Percentiles rank a stretch among this genome's conserved stretches.
Evolutionary conservation across 2,329 filamentous ascomycete species (phyloP).

Genomic region (Bimuria novae-zelandiae): DNA sequence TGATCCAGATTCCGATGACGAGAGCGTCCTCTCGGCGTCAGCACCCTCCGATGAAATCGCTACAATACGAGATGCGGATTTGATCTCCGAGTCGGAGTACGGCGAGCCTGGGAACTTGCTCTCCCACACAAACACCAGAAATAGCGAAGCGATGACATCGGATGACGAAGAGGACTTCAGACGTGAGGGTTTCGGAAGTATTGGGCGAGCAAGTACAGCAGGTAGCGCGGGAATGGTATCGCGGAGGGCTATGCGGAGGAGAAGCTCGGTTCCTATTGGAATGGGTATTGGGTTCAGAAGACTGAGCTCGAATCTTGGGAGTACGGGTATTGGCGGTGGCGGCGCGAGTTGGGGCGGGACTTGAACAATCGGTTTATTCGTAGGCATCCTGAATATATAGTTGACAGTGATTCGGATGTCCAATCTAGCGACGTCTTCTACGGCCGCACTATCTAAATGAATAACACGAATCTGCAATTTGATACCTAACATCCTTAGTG

Average conservation of each 20-base stretch:
- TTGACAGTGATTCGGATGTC: too few species aligned
- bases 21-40: slow-evolving; percentile 24
- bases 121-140: slow-evolving; percentile 37
- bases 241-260: slow-evolving; percentile 41
- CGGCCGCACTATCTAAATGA: too few species aligned
- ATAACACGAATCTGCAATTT: too few species aligned
- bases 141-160: slow-evolving; percentile 27
- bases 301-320: slow-evolving; percentile 53
- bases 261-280: slow-evolving; percentile 51
- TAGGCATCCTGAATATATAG: not conserved
- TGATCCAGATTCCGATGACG: slow-evolving; percentile 43
- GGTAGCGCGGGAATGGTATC: slow-evolving; percentile 30
- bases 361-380: not conserved
- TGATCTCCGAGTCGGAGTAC: slow-evolving; percentile 45
- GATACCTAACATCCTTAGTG: too few species aligned
- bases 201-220: slow-evolving; percentile 18
- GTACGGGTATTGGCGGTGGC: slow-evolving; percentile 40
- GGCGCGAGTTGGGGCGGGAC: slow-evolving; percentile 43
- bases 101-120: slow-evolving; percentile 44
- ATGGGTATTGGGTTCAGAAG: slow-evolving; percentile 52
- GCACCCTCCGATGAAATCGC: slow-evolving; percentile 3
- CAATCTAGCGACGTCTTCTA: too few species aligned
- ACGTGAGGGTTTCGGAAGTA: not conserved
- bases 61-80: slow-evolving; percentile 17
- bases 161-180: slow-evolving; percentile 31